phyloP scores from a whole-genome alignment of 1,284 basidiomycete species.

The Rhodotorula sp. region DNA sequence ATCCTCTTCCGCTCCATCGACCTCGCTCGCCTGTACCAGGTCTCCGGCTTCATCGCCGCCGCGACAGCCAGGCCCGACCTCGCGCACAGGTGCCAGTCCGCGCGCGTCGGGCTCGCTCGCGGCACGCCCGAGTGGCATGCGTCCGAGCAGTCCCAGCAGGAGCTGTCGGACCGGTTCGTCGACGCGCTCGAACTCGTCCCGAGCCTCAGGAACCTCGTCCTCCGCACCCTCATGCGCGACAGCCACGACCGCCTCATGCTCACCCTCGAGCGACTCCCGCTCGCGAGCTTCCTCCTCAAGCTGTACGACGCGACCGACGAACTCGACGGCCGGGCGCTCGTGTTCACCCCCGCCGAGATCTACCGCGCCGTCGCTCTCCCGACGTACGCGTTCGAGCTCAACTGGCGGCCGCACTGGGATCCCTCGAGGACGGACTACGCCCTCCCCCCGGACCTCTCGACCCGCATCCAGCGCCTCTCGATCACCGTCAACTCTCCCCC shows the following conservation, averaged over 20 bases:
- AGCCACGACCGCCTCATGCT: not conserved
- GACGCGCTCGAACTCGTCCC: not conserved
- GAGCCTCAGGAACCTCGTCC: not conserved
- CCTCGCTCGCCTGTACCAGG: not conserved
- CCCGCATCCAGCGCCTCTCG: not conserved
- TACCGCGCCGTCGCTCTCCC: not conserved
- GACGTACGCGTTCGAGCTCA: not conserved
- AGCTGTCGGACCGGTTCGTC: not conserved
- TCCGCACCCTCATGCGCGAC: not conserved
- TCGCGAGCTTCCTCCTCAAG: conserved; percentile 3
- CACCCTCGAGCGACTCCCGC: not conserved
- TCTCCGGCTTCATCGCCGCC: not conserved
- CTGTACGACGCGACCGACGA: not conserved
- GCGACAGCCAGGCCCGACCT: not conserved
- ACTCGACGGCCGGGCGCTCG: not conserved
- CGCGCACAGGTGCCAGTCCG: not conserved
- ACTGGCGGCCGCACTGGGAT: not conserved
- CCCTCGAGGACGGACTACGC: not conserved
- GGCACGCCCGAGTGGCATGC: not conserved
- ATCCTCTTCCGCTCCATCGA: conserved; percentile 5
- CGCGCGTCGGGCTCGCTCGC: not conserved
- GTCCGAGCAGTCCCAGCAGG: not conserved
- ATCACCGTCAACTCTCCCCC: conserved; percentile 5
- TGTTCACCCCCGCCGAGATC: not conserved
- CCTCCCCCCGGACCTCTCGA: not conserved